phyloP scores from a whole-genome alignment of 768 basidiomycete genomes.

The Xerocomellus amylosporus region DNA sequence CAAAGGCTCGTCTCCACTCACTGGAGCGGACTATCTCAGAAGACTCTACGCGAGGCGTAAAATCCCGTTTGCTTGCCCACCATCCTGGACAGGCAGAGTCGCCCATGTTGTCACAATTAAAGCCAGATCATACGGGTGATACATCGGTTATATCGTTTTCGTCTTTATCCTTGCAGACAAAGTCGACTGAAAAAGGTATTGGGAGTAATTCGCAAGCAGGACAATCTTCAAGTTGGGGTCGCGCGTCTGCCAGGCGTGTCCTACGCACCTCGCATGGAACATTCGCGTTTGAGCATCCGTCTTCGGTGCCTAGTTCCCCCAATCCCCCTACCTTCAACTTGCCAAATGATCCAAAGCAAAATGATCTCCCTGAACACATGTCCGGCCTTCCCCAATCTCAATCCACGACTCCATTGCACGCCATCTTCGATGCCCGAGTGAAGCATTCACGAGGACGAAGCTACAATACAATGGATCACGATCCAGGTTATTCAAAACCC shows the following conservation, averaged over 20 bases:
- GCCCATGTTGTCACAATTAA: constrained; percentile 23
- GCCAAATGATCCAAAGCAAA: constrained; percentile 13
- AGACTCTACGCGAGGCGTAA: constrained; percentile 24
- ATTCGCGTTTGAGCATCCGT: constrained; percentile 68
- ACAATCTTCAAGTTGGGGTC: constrained; percentile 58
- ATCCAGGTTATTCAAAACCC: constrained; percentile 7
- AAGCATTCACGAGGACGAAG: constrained; percentile 26
- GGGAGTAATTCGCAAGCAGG: constrained; percentile 30
- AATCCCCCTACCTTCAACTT: constrained; percentile 19
- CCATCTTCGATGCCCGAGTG: constrained; percentile 32
- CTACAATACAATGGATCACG: constrained; percentile 27
- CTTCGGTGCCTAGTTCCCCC: constrained; percentile 46
- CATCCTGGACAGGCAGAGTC: constrained; percentile 20
- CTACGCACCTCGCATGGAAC: constrained; percentile 49
- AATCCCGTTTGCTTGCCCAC: constrained; percentile 5
- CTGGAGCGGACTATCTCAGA: constrained; percentile 27
- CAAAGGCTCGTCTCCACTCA: constrained; percentile 15
- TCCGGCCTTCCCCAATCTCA: constrained; percentile 12
- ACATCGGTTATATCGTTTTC: constrained; percentile 34
- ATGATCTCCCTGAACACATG: not conserved
- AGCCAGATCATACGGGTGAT: constrained; percentile 39
- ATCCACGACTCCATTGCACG: constrained; percentile 25
- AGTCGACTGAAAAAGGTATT: constrained; percentile 31
- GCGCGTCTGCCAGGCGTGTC: constrained; percentile 44
- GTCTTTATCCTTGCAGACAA: constrained; percentile 39